Conservation (phyloP, 1,284 basidiomycete species). For the Neonothopanus nambi region DNA sequence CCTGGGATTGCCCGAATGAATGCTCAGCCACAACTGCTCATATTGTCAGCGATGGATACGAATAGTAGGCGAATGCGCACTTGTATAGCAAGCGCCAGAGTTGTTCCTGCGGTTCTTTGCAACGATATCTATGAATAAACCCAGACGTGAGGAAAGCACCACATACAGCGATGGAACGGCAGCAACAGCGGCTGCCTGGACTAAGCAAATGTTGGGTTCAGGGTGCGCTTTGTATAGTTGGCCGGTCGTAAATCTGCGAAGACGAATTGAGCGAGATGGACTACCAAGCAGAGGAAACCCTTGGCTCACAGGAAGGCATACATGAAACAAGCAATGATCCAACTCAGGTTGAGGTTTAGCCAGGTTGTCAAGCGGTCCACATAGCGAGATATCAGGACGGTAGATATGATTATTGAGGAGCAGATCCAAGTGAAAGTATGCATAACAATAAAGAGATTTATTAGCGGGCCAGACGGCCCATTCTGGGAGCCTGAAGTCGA, state of each 20-base stretch:
- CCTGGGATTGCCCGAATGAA: not conserved
- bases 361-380: slow-evolving; percentile 17
- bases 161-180: slow-evolving; percentile 15
- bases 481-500: too few species aligned
- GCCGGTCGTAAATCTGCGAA: slow-evolving; percentile 15
- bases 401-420: slow-evolving; percentile 13
- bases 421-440: slow-evolving; percentile 19
- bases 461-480: slow-evolving; percentile 7
- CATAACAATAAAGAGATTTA: slow-evolving; percentile 14
- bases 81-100: slow-evolving; percentile 15
- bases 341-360: slow-evolving; percentile 19
- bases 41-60: not conserved
- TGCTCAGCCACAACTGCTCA: slow-evolving; percentile 13
- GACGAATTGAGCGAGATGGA: not conserved
- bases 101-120: slow-evolving; percentile 18
- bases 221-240: slow-evolving; percentile 16
- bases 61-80: slow-evolving; percentile 6
- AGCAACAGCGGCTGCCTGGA: slow-evolving; percentile 15
- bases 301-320: slow-evolving; percentile 14
- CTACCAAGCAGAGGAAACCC: not conserved
- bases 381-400: slow-evolving; percentile 11
- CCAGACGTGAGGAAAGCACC: too few species aligned
- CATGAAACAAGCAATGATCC: slow-evolving; percentile 18
- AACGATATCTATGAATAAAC: not conserved
- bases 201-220: slow-evolving; percentile 12